Evolutionary conservation across 345 rosid genomes (phyloP), one percentile per base, ranked within the genome.

Genomic region (Jatropha curcas): DNA sequence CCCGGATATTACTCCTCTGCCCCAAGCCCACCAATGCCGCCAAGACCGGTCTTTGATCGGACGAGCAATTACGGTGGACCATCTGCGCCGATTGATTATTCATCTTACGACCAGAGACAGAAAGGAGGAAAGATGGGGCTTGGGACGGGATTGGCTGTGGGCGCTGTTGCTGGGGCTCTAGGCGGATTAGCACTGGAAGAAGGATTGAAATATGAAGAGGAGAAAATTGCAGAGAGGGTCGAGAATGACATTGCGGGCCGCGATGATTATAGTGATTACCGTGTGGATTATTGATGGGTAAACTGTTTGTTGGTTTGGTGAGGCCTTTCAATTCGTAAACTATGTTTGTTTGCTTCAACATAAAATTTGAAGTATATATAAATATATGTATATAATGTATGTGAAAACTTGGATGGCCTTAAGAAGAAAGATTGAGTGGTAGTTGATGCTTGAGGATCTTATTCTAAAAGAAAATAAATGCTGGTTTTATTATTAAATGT

Each of bases 51-150:
- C 17, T 76, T 55, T 16, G 82, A 74, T 28, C 78, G 84, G 4
- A 27, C 76, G 14, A 43, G 58, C 34, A 16, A 67, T 16, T 65
- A 78, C 28, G 30, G 66, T 7, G 81, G 79, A 35, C 90, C 92
- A 1, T 82, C 91, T 5, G 89, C 87, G 2, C 89, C 92, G 0
- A 83, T 79, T 1, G 97, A 86, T 74, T 81, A 70, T 62, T 70
- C 81, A 20, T 58, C 84, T 11, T 82, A 71, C 37, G 87, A 30
- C 72, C 84, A 83, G 78, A 81, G 76, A 74, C 75, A 31, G n/a
- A 72, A 62, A 43, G 71, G 71, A 24, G 74, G 78, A n/a, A 77
- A 74, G 51, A 24, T 53, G 64, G 82, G 79, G 53, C 30, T 51
- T 1, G 86, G 82, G 31, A 48, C 82, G 19, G 84, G 82, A 67